Conservation (phyloP, 2,329 filamentous ascomycete species). For the Graphiopsis chlorocephala region DNA sequence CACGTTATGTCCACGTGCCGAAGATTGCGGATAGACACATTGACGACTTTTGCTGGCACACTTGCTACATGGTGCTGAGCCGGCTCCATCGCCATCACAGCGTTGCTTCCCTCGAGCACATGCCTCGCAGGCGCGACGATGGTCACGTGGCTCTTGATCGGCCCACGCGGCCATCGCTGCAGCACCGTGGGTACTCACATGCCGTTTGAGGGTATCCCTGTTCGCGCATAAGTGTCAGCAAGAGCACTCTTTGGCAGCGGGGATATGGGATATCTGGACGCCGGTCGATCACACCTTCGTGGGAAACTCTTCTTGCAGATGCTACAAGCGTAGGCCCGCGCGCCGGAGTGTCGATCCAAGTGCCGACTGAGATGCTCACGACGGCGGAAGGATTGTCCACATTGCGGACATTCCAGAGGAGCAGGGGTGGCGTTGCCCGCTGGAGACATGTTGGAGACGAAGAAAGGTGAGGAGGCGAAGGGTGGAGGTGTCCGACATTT, state of each 20-base stretch:
- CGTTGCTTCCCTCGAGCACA: background rate
- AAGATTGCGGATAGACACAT: background rate
- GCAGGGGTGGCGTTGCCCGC: background rate
- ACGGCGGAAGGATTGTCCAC: background rate
- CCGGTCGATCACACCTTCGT: background rate
- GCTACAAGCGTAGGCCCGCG: background rate
- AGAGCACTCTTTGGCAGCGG: background rate
- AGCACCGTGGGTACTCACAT: background rate
- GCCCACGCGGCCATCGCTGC: background rate
- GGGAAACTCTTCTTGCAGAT: background rate
- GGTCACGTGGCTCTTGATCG: background rate
- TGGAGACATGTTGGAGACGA: background rate
- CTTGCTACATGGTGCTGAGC: background rate
- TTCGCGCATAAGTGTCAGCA: background rate
- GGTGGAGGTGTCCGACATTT: background rate
- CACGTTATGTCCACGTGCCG: background rate
- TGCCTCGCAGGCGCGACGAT: background rate
- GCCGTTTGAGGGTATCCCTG: background rate
- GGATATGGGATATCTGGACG: background rate
- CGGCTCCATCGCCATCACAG: background rate
- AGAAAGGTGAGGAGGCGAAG: background rate
- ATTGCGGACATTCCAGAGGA: background rate
- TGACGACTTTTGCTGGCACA: background rate
- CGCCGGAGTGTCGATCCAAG: background rate
- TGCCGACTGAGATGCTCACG: background rate